phyloP scores from a whole-genome alignment of 257 asterid genomes.

The Oldenlandia corymbosa region DNA sequence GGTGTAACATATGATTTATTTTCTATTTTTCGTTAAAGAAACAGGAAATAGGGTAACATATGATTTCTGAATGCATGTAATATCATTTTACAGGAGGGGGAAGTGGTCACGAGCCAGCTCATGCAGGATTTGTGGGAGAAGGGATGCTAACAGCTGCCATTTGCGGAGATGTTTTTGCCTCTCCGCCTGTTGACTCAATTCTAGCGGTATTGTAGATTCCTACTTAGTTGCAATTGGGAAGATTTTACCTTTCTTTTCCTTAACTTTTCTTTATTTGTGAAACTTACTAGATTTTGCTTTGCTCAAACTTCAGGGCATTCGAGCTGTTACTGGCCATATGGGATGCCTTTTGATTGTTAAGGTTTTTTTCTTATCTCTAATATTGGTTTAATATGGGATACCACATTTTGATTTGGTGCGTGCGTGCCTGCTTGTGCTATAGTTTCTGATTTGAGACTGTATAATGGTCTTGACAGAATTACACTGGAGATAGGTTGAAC shows the following conservation, averaged over 20 bases:
- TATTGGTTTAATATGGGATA: too few species aligned
- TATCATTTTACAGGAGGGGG: constrained; percentile 74
- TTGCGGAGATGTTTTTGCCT: constrained; percentile 96
- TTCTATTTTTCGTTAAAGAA: neutral
- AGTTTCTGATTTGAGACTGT: constrained; percentile 10
- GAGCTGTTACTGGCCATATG: constrained; percentile 87
- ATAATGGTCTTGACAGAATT: constrained; percentile 49
- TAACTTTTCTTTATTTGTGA: constrained; percentile 13
- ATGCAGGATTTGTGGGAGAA: constrained; percentile 99
- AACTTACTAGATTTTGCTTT: constrained; percentile 12
- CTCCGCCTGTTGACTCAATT: constrained; percentile 88
- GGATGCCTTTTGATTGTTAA: constrained; percentile 93
- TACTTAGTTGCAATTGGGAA: constrained; percentile 14
- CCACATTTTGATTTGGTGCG: too few species aligned
- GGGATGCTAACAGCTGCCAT: constrained; percentile 99
- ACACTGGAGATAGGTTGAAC: constrained; percentile 92
- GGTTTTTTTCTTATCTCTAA: constrained; percentile 33
- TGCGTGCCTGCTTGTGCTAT: too few species aligned
- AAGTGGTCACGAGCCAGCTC: constrained; percentile 99
- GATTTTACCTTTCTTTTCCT: constrained; percentile 3
- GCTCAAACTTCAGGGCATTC: constrained; percentile 65
- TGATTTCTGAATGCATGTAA: constrained; percentile 13
- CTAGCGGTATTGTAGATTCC: constrained; percentile 67
- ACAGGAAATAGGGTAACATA: constrained; percentile 4
- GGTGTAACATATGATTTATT: neutral